Evolutionary conservation across 2,329 filamentous ascomycete species (phyloP).

Genomic region (Fusarium sp.): DNA sequence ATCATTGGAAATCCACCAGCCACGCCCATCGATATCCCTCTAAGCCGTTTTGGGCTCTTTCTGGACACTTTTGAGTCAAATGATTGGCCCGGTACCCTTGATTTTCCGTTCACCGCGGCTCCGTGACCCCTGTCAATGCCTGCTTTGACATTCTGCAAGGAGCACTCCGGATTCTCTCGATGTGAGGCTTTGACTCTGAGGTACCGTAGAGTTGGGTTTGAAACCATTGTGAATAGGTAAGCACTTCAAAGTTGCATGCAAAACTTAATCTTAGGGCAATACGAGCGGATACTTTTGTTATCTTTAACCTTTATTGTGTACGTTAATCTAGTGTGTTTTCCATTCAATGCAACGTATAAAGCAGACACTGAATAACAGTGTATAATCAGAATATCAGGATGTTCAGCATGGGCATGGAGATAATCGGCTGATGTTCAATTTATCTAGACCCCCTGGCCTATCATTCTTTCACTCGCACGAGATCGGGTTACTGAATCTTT

Average conservation of each 20-base stretch:
- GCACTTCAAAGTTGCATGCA: neutral
- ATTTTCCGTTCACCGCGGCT: constrained; percentile 49
- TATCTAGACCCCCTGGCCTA: neutral
- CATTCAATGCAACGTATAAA: neutral
- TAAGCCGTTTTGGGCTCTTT: constrained; percentile 48
- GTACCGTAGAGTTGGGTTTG: neutral
- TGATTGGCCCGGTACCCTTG: constrained; percentile 48
- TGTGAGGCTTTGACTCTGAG: constrained; percentile 13
- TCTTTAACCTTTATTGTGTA: neutral
- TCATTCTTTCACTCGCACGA: constrained; percentile 36
- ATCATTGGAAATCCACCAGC: constrained; percentile 33
- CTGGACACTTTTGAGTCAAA: constrained; percentile 14
- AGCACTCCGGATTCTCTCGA: constrained; percentile 41
- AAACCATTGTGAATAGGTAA: neutral
- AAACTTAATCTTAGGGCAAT: neutral
- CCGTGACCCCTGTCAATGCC: constrained; percentile 34
- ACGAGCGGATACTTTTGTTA: neutral
- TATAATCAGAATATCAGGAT: constrained; percentile 19
- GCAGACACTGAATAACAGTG: neutral
- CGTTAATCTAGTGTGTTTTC: neutral
- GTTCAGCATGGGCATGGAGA: constrained; percentile 16
- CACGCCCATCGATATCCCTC: constrained; percentile 33
- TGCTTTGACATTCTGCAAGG: constrained; percentile 34
- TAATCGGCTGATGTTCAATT: constrained; percentile 37
- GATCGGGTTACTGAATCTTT: constrained; percentile 33